Base-by-base conservation (phyloP, 371 early-diverging fungal genomes). In the Mortierella sp. region DNA sequence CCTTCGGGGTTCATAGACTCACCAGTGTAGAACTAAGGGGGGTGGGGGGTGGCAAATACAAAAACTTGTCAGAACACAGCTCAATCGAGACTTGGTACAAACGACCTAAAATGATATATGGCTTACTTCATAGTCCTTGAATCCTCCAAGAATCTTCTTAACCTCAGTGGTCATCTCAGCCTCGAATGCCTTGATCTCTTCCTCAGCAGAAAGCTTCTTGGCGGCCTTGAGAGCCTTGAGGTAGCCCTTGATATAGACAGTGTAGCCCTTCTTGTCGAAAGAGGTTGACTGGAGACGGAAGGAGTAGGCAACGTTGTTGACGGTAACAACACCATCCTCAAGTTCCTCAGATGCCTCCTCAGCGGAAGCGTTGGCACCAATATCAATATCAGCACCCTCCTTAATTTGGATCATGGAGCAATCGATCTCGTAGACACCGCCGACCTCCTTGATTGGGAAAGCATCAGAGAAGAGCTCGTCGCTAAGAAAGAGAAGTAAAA, bases 391-490 rank as follows among this genome's bases (percentile, higher is more conserved):
- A n/a, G n/a, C n/a, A 72, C 88, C 96, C 33, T 85, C 90, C 72
- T 72, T 83, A 58, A 74, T 22, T 15, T 47, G 6, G 61, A 80
- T 72, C 84, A 91, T 90, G 71, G 85, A 76, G 85, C 95, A 94
- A 87, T 96, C 94, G 58, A 96, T 92, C 86, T 96, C 96, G 76
- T 84, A 92, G 69, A 84, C 87, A 72, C 92, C 95, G 74, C 90
- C 93, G 70, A 92, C 76, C 71, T 88, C 88, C 76, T 83, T 90
- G 80, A 94, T 69, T 76, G 88, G 87, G 88, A 87, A 96, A 83
- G 96, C 96, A 87, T 96, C 97, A 86, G 96, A 93, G 92, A 94
- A 87, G 65, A 97, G 84, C 88, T 97, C 97, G 84, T 97, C 97
- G 74, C 89, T 79, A 43, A 43, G 13, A 43, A 5, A 3, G 43